These are phyloP conservation scores for Asclepias syriaca DNA, from an alignment of 257 asterid species.

Conservation along the genomic window DNA sequence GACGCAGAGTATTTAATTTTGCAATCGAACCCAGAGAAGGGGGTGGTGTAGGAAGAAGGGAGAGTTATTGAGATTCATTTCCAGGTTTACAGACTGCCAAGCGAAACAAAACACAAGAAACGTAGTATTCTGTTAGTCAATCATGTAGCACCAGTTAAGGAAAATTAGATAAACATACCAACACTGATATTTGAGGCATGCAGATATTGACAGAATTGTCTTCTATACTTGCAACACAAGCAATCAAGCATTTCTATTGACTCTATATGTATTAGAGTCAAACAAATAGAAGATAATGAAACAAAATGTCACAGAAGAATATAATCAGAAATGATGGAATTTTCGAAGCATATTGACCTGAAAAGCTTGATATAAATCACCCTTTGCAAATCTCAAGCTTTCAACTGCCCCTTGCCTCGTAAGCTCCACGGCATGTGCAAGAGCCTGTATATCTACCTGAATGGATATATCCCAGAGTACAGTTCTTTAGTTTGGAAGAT, in stretches of 20 bases:
- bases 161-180: background rate
- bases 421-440: constrained; percentile 97
- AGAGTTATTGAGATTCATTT: background rate
- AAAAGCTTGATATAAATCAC: constrained; percentile 84
- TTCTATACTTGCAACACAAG: background rate
- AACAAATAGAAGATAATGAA: constrained; percentile 1
- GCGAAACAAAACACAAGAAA: background rate
- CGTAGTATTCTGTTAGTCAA: background rate
- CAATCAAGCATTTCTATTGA: background rate
- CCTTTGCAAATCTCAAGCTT: constrained; percentile 95
- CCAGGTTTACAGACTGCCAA: background rate
- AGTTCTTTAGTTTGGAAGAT: background rate
- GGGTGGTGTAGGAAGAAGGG: too few relatives aligned
- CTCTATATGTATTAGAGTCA: background rate
- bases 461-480: constrained; percentile 8
- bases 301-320: background rate
- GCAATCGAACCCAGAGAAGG: too few relatives aligned
- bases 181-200: background rate
- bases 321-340: background rate
- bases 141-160: background rate
- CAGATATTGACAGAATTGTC: background rate
- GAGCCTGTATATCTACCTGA: constrained; percentile 97
- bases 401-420: constrained; percentile 98
- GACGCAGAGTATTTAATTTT: too few relatives aligned
- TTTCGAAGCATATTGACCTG: constrained; percentile 47